Evolutionary conservation across 164 flowering plant species (phyloP), one percentile per base, ranked within the genome.

Genomic region (Liquidambar formosana): DNA sequence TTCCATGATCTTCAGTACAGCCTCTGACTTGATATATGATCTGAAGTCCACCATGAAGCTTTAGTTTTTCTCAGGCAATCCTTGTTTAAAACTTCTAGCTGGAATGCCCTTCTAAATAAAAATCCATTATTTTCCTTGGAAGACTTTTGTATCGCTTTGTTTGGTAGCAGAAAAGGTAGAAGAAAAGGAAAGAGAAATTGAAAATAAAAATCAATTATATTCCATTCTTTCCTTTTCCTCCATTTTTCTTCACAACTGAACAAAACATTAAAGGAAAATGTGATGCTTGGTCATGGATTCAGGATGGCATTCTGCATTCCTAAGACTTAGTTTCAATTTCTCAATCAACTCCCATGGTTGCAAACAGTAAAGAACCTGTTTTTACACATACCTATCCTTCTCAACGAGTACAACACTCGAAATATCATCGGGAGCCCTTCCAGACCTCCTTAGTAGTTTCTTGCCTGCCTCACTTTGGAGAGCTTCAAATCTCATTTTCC

Each of bases 341-440:
- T n/a, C n/a, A n/a, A n/a, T n/a, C n/a, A n/a, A n/a, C n/a, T n/a
- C n/a, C n/a, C n/a, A n/a, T n/a, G n/a, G n/a, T n/a, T n/a, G n/a
- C n/a, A n/a, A n/a, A n/a, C 41, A 33, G 4, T 33, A 33, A 33
- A 33, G 6, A 33, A 2, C 6, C 41, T 33, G 6, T 33, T 33
- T n/a, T 33, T 33, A 33, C 41, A 33, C 5, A n/a, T 73, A 85
- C 91, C 97, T 85, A 6, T 92, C 86, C 70, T 87, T 82, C 56
- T 92, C 95, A 63, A 94, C 97, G 59, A 94, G 91, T 1, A 94
- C 98, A 21, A 94, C 97, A 79, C 98, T 94, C n/a, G 98, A 92
- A 69, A 92, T 92, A 77, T 94, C 98, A 83, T 94, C 91, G 61
- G 96, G 96, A 38, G 87, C 88, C 81, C 98, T 89, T 65, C 96